A percentile compares a stretch with the other conserved stretches of the same genome.
Evolutionary conservation across 73 alveolate species (phyloP).

Genomic region (Paramecium sonneborni): DNA sequence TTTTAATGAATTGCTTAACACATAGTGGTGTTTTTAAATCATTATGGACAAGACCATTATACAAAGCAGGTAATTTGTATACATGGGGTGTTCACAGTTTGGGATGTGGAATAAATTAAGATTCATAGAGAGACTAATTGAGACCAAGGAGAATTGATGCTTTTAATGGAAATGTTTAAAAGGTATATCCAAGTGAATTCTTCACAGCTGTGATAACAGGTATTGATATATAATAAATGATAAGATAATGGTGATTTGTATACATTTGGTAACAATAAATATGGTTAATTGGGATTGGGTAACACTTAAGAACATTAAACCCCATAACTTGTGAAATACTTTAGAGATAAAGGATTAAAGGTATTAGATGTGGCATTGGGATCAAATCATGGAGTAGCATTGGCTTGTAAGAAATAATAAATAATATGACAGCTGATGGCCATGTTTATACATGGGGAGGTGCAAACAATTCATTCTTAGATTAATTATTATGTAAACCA

Average conservation of each 20-base stretch:
- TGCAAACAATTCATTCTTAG: not conserved
- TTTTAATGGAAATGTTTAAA: conserved; percentile 8
- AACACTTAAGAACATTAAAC: not conserved
- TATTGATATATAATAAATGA: not conserved
- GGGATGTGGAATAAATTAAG: conserved; percentile 49
- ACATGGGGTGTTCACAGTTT: conserved; percentile 54
- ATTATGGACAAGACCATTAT: not conserved
- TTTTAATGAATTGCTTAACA: conserved; percentile 16
- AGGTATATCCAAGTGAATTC: conserved; percentile 20
- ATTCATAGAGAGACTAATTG: not conserved
- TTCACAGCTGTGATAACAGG: conserved; percentile 50
- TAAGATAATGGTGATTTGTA: conserved; percentile 46
- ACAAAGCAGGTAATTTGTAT: conserved; percentile 13
- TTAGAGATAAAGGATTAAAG: conserved; percentile 29
- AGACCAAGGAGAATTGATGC: conserved; percentile 45
- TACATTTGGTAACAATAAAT: conserved; percentile 22
- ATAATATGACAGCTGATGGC: conserved; percentile 40
- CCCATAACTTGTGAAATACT: conserved; percentile 35
- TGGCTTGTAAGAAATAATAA: conserved; percentile 4
- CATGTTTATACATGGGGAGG: conserved; percentile 44
- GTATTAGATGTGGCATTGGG: conserved; percentile 43
- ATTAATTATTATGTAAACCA: not conserved
- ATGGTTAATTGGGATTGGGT: conserved; percentile 51
- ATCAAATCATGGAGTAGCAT: not conserved
- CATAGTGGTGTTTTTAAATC: conserved; percentile 1